Evolutionary conservation across 2,329 filamentous ascomycete species (phyloP), one percentile per base, ranked within the genome.

Genomic region (Acrocalymma vagum): DNA sequence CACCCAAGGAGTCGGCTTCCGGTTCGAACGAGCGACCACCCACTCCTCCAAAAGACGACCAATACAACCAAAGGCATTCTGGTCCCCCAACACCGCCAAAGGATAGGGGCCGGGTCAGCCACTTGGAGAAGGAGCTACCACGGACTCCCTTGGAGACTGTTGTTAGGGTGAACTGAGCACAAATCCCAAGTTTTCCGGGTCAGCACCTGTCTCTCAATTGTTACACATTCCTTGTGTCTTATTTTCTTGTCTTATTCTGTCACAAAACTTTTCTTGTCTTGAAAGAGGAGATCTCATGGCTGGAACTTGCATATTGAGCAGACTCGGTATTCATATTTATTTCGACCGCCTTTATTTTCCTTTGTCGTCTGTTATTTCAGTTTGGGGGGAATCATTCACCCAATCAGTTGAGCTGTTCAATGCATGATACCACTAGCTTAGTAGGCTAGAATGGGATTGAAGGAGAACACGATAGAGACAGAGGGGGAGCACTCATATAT

Each of bases 61-160:
- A 28, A 2, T 65, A 60, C 33, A 40, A 38, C 18, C 53, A 57
- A 25, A 42, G 60, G 10, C 51, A 65, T 38, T 58, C 59, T 10
- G 63, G 65, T 7, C 69, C 69, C 18, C 70, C 69, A 0, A 73
- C 70, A 14, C 70, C 70, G 13, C 70, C 70, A 4, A 73, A 73
- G 41, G 70, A 73, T 39, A 48, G 53, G 23, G 55, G 58, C 5
- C 44, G 58, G 20, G 55, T 59, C n/a, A 45, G 58, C 14, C 50
- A 46, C 30, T 32, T 51, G 34, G 58, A 70, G 29, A 71, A 71
- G 48, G 59, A 69, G 25, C 38, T 71, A 9, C 67, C 69, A 5
- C 46, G 60, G 15, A 61, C 66, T 10, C 65, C 66, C 13, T 39
- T 69, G 37, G 64, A 69, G 34, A 65, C 57, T 14, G 51, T 63